These are phyloP conservation scores for Citrus sp. DNA, from an alignment of 345 rosid species.

Conservation along the genomic window DNA sequence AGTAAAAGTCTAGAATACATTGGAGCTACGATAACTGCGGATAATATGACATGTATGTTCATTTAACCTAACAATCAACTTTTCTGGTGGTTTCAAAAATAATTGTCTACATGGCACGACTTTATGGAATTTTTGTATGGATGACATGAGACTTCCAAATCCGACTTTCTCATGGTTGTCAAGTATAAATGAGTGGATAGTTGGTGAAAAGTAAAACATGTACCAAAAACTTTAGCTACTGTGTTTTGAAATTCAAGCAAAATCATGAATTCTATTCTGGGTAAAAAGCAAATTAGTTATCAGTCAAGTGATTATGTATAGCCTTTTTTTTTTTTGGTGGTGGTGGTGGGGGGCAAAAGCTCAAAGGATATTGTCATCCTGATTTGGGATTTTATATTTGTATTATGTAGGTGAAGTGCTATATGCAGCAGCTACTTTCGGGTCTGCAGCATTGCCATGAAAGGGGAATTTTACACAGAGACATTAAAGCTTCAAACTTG, in stretches of 20 bases:
- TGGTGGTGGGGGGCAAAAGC: background rate
- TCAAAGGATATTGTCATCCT: background rate
- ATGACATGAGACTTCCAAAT: background rate
- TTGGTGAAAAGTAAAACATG: too few relatives aligned
- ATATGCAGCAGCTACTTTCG: constrained; percentile 74
- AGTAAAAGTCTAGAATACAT: too few relatives aligned
- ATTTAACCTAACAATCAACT: too few relatives aligned
- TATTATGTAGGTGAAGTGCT: constrained; percentile 60
- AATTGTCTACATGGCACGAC: too few relatives aligned
- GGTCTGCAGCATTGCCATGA: constrained; percentile 89
- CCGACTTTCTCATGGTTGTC: background rate
- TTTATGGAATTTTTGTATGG: too few relatives aligned
- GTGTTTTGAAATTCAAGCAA: background rate
- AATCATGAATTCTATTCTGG: background rate
- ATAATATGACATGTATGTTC: too few relatives aligned
- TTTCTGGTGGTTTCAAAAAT: too few relatives aligned
- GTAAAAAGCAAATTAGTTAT: background rate
- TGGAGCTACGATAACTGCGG: too few relatives aligned
- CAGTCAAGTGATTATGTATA: background rate
- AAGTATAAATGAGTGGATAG: background rate
- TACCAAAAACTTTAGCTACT: background rate
- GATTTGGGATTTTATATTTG: background rate
- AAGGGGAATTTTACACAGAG: constrained; percentile 76
- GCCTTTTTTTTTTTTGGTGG: too few relatives aligned
- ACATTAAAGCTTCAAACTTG: constrained; percentile 76